phyloP scores from a whole-genome alignment of 768 basidiomycete species.

The Suillus subalutaceus region DNA sequence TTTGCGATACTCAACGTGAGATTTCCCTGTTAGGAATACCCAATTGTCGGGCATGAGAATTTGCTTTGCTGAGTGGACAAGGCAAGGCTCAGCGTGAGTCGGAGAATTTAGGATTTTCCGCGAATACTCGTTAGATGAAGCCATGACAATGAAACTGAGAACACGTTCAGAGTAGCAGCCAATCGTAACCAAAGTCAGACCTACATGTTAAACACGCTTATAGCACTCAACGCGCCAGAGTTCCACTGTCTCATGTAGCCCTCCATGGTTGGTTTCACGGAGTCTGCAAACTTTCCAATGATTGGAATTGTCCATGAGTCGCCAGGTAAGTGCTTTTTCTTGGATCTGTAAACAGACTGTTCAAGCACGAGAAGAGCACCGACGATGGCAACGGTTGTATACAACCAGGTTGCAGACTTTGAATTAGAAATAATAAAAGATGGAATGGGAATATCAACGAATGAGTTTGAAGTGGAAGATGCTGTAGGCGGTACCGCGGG shows the following conservation, averaged over 20 bases:
- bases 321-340: constrained; percentile 89
- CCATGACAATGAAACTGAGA: constrained; percentile 97
- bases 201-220: constrained; percentile 98
- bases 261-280: constrained; percentile 88
- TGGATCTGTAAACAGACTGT: constrained; percentile 84
- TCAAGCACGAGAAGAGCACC: constrained; percentile 81
- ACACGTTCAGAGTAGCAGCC: not conserved
- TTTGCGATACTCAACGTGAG: constrained; percentile 91
- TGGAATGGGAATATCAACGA: constrained; percentile 49
- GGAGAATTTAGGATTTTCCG: constrained; percentile 98
- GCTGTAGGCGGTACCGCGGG: constrained; percentile 38
- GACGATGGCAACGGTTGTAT: constrained; percentile 70
- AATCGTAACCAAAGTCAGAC: constrained; percentile 27
- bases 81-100: constrained; percentile 87
- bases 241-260: constrained; percentile 93
- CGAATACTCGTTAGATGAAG: constrained; percentile 88
- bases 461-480: constrained; percentile 43
- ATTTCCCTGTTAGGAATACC: constrained; percentile 97
- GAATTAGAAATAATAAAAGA: constrained; percentile 43
- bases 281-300: constrained; percentile 95
- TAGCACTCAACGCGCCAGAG: constrained; percentile 81
- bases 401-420: constrained; percentile 51
- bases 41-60: constrained; percentile 88
- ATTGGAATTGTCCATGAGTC: constrained; percentile 93
- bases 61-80: constrained; percentile 89